Evolutionary conservation across 371 early-diverging fungal species (phyloP).

Genomic region (Mucor piriformis): DNA sequence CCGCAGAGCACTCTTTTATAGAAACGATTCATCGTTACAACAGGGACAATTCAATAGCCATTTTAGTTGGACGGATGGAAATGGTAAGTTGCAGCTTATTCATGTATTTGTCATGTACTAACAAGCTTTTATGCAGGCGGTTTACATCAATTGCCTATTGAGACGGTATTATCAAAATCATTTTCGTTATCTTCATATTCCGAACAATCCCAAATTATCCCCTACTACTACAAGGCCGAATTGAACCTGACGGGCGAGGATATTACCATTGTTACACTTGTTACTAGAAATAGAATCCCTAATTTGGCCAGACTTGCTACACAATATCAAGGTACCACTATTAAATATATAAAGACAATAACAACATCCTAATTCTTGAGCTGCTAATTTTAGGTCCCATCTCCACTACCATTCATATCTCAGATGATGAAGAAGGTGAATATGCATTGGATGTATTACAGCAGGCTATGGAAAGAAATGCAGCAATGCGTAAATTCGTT

Average conservation of each 20-base stretch:
- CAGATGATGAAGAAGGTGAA: slow-evolving; percentile 51
- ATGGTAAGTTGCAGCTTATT: slow-evolving; percentile 16
- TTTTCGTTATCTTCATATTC: slow-evolving; percentile 32
- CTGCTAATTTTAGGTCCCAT: slow-evolving; percentile 50
- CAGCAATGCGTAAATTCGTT: slow-evolving; percentile 53
- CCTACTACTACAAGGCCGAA: slow-evolving; percentile 57
- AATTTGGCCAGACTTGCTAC: slow-evolving; percentile 51
- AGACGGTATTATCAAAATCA: slow-evolving; percentile 29
- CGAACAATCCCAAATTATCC: slow-evolving; percentile 58
- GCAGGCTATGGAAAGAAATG: slow-evolving; percentile 45
- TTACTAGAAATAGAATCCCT: slow-evolving; percentile 55
- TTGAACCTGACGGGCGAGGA: slow-evolving; percentile 47
- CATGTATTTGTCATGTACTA: not conserved
- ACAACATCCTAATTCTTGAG: not conserved
- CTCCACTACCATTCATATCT: slow-evolving; percentile 61
- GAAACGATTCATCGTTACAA: slow-evolving; percentile 11
- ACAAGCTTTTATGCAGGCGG: slow-evolving; percentile 2
- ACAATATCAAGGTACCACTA: slow-evolving; percentile 49
- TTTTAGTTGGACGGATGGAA: slow-evolving; percentile 28
- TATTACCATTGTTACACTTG: slow-evolving; percentile 59
- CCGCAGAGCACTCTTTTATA: slow-evolving; percentile 24
- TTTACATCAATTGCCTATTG: slow-evolving; percentile 28
- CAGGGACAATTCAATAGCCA: slow-evolving; percentile 13
- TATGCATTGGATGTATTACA: slow-evolving; percentile 46
- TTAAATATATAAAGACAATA: slow-evolving; percentile 3